Base-by-base conservation (phyloP, 1,284 basidiomycete species). In the Ceratobasidium sp. region DNA sequence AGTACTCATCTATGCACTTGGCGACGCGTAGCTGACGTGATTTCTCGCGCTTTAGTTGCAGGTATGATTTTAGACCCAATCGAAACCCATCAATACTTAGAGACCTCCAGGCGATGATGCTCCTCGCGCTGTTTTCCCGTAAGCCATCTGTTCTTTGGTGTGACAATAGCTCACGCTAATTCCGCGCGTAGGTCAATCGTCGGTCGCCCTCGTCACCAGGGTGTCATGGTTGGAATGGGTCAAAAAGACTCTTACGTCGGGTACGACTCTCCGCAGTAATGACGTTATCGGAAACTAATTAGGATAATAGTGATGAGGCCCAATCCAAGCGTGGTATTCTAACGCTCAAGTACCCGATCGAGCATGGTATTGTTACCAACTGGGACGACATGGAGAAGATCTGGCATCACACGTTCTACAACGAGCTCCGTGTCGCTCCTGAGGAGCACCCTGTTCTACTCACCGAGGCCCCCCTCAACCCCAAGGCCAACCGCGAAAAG, bases 241-340 rank as follows among this genome's bases (percentile, higher is more conserved):
- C 87, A 88, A 81, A 88, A 88, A 83, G 87, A 89, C 83, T 88
- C 87, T 77, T 88, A 88, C 83, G 87, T 88, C 77, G 87, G 87
- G 85, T 86, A 76, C 74, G 84, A 81, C 7, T 2, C 49, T 42
- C 58, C 54, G 26, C 7, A 39, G 28, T 23, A 5, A 6, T 56
- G 31, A 49, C 53, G 31, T 51, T 35, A 63, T 7, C 8, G 42
- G 33, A 37, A 47, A 69, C 23, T 49, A n/a, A 51, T 49, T 23
- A 51, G n/a, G 39, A 69, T 37, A 65, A 45, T 81, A 93, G 92
- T 84, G 95, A 97, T 83, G 95, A 97, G 86, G 95, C 95, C 71
- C 95, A 97, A 86, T 93, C 95, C 79, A 97, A 97, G 89, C 93
- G 95, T 88, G 95, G 95, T 90, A 95, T 97, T 86, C 87, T 98